These are phyloP conservation scores for Parathielavia hyrcaniae DNA, from an alignment of 495 filamentous ascomycete species.

Conservation along the genomic window DNA sequence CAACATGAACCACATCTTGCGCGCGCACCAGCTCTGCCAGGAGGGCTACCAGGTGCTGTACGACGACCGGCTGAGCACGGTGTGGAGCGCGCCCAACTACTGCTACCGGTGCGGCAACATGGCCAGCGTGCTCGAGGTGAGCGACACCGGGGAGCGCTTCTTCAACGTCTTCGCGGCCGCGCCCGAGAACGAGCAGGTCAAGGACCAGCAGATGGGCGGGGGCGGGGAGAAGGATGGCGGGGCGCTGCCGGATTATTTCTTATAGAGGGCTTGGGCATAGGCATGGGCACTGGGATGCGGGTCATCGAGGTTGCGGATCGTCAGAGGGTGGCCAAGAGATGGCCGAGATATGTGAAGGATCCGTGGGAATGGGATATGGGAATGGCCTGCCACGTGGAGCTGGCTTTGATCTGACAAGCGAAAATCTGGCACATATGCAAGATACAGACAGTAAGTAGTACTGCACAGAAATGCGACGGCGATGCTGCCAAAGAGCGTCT, in stretches of 20 bases:
- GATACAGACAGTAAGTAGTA: no score
- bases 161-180: conserved; percentile 98
- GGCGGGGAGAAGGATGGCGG: conserved; percentile 41
- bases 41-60: conserved; percentile 95
- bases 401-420: no score
- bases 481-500: conserved; percentile 5
- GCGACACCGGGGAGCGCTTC: conserved; percentile 79
- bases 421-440: no score
- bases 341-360: not conserved
- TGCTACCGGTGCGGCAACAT: conserved; percentile 96
- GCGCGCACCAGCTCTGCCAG: conserved; percentile 94
- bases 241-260: conserved; percentile 52
- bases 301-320: no score
- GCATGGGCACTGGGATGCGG: no score
- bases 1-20: conserved; percentile 90
- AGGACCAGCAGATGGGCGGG: conserved; percentile 63
- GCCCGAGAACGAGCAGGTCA: conserved; percentile 88
- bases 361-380: not conserved
- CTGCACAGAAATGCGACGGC: not conserved
- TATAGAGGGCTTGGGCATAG: conserved; percentile 23
- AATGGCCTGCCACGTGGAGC: not conserved
- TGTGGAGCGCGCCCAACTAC: conserved; percentile 97
- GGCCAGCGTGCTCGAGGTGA: conserved; percentile 93
- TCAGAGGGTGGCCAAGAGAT: not conserved
- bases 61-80: conserved; percentile 87